A percentile compares a stretch with the other conserved stretches of the same genome.
phyloP scores from a whole-genome alignment of 2,329 filamentous ascomycete species.

The Fusarium tupiense region DNA sequence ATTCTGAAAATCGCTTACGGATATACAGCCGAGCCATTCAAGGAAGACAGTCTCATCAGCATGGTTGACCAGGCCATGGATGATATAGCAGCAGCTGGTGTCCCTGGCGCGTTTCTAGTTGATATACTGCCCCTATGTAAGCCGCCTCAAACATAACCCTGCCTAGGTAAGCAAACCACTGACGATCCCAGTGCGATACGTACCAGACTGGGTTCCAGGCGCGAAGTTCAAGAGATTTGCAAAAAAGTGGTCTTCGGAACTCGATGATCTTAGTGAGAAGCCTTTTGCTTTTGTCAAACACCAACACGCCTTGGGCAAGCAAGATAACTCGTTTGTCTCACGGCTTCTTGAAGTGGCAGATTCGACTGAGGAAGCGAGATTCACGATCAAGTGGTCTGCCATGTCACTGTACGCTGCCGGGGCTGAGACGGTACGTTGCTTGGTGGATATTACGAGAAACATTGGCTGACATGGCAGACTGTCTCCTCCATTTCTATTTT shows the following conservation, averaged over 20 bases:
- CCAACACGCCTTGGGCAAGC: slow-evolving; percentile 6
- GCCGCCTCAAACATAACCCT: not conserved
- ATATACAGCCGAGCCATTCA: slow-evolving; percentile 29
- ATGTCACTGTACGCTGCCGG: slow-evolving; percentile 31
- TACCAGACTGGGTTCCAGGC: slow-evolving; percentile 33
- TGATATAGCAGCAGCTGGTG: slow-evolving; percentile 14
- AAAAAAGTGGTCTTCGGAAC: slow-evolving; percentile 9
- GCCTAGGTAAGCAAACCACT: not conserved
- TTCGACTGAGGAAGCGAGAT: slow-evolving; percentile 5
- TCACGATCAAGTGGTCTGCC: slow-evolving; percentile 35
- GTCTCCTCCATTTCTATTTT: slow-evolving; percentile 30
- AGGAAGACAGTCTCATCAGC: slow-evolving; percentile 20
- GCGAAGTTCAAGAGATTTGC: slow-evolving; percentile 21
- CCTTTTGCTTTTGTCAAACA: slow-evolving; percentile 32
- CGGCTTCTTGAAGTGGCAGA: slow-evolving; percentile 17
- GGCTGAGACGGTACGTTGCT: slow-evolving; percentile 28
- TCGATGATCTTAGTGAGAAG: slow-evolving; percentile 8
- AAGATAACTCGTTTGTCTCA: slow-evolving; percentile 18
- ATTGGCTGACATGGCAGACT: slow-evolving; percentile 4
- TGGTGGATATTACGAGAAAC: not conserved
- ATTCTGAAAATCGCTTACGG: slow-evolving; percentile 37
- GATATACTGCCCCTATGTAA: slow-evolving; percentile 33
- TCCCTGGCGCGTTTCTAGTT: slow-evolving; percentile 29
- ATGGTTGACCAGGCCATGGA: slow-evolving; percentile 33
- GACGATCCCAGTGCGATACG: slow-evolving; percentile 7